Evolutionary conservation across 345 rosid species (phyloP).

Genomic region (Litchi chinensis): DNA sequence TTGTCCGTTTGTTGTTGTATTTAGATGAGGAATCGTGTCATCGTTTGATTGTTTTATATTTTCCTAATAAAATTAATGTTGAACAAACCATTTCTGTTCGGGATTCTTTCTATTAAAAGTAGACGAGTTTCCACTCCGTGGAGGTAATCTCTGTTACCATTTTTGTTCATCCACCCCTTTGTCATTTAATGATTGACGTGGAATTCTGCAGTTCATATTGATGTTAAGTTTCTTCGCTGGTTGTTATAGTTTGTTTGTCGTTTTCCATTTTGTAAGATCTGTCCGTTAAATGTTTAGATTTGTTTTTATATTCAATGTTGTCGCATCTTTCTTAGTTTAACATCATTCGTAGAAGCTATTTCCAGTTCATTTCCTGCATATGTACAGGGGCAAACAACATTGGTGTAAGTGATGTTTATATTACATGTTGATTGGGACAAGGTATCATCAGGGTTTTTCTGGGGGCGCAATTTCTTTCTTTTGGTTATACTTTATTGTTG

Average conservation of each 20-base stretch:
- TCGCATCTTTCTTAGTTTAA: conserved; percentile 38
- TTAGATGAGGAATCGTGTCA: conserved; percentile 39
- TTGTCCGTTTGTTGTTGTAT: conserved; percentile 43
- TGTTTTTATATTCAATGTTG: conserved; percentile 28
- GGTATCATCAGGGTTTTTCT: conserved; percentile 60
- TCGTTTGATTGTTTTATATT: conserved; percentile 32
- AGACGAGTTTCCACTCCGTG: conserved; percentile 41
- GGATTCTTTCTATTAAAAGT: conserved; percentile 38
- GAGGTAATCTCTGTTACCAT: conserved; percentile 51
- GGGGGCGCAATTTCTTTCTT: conserved; percentile 45
- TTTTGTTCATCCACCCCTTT: conserved; percentile 33
- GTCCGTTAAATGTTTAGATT: conserved; percentile 8
- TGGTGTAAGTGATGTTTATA: conserved; percentile 58
- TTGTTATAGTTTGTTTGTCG: conserved; percentile 23
- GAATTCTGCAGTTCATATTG: conserved; percentile 24
- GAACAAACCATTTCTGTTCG: conserved; percentile 37
- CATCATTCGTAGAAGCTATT: conserved; percentile 49
- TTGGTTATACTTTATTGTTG: conserved; percentile 33
- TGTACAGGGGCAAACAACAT: conserved; percentile 65
- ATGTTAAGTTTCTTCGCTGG: conserved; percentile 24
- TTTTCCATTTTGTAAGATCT: conserved; percentile 13
- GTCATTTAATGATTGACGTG: conserved; percentile 19
- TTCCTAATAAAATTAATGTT: conserved; percentile 32
- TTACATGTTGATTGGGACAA: conserved; percentile 58
- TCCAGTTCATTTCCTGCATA: conserved; percentile 56